A percentile compares a stretch with the other conserved stretches of the same genome.
Conservation (phyloP, 148 eudicot genomes). For the Rhododendron kiyosumense region DNA sequence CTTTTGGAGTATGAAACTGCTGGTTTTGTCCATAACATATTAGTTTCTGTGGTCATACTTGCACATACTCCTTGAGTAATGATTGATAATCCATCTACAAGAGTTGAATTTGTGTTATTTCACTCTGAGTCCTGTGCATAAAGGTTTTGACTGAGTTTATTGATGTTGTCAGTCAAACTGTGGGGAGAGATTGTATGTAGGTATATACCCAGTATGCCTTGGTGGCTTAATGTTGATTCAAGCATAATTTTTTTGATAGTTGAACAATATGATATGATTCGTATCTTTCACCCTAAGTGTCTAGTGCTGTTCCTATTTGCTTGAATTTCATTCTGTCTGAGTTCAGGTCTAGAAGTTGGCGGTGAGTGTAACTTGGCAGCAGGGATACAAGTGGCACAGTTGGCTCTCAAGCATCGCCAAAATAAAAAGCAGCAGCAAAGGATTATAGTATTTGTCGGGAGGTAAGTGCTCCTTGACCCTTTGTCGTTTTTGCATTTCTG, state of each 20-base stretch:
- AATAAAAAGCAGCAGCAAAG: conserved; percentile 98
- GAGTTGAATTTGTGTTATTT: background rate
- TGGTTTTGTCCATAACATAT: background rate
- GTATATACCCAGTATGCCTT: background rate
- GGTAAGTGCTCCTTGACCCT: conserved; percentile 34
- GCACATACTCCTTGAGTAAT: background rate
- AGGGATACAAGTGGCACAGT: conserved; percentile 94
- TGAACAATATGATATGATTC: background rate
- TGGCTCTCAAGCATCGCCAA: conserved; percentile 97
- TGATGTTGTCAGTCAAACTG: background rate
- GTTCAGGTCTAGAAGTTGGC: conserved; percentile 78
- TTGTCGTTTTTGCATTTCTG: background rate
- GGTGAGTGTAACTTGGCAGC: conserved; percentile 96
- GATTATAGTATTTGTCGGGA: conserved; percentile 88
- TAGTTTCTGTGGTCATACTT: background rate
- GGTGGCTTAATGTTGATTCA: background rate
- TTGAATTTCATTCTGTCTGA: conserved; percentile 12
- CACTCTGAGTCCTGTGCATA: background rate
- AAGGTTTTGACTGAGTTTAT: background rate
- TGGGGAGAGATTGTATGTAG: background rate
- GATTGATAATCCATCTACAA: background rate
- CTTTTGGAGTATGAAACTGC: background rate
- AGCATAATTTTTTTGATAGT: background rate
- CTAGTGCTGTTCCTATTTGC: background rate
- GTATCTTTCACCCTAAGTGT: background rate